Percentiles rank a stretch among this genome's conserved stretches.
Evolutionary conservation across 176 grass and related monocot species (phyloP).

Genomic region (barley (Hordeum vulgare)): DNA sequence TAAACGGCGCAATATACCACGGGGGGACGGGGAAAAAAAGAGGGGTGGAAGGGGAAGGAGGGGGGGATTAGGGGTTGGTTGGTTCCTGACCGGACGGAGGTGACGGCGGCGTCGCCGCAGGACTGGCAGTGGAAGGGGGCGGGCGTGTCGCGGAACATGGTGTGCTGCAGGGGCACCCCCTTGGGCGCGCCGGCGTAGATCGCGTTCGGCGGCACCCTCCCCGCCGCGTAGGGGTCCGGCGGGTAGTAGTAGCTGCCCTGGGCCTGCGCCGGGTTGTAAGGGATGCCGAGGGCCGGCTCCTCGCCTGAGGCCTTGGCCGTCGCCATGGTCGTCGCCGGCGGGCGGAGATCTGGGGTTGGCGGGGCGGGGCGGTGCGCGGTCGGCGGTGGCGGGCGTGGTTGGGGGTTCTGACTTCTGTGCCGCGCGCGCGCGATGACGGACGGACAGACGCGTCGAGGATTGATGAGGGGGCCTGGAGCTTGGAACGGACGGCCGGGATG

Average conservation of each 20-base stretch:
- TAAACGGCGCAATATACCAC: background rate
- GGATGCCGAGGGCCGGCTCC: constrained; percentile 57
- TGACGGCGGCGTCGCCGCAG: constrained; percentile 66
- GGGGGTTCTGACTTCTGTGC: background rate
- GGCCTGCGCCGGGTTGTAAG: constrained; percentile 35
- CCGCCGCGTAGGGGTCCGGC: constrained; percentile 64
- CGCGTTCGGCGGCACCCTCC: constrained; percentile 80
- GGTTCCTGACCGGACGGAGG: constrained; percentile 54
- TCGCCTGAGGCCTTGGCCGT: constrained; percentile 31
- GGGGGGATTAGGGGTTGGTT: background rate
- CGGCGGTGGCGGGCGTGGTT: background rate
- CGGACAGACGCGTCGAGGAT: too few species aligned
- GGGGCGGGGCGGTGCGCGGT: background rate
- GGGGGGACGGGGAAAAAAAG: background rate
- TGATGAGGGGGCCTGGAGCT: too few species aligned
- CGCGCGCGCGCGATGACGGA: too few species aligned
- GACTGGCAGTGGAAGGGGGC: constrained; percentile 89
- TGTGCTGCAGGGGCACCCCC: constrained; percentile 84
- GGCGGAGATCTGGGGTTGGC: background rate
- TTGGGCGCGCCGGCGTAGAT: constrained; percentile 78
- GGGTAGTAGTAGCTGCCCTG: constrained; percentile 50
- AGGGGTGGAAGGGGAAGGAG: background rate
- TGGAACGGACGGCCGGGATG: too few species aligned
- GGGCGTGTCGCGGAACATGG: constrained; percentile 96
- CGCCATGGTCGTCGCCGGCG: constrained; percentile 26